Evolutionary conservation across 768 basidiomycete genomes (phyloP).

Genomic region (Lactifluus rugatus): DNA sequence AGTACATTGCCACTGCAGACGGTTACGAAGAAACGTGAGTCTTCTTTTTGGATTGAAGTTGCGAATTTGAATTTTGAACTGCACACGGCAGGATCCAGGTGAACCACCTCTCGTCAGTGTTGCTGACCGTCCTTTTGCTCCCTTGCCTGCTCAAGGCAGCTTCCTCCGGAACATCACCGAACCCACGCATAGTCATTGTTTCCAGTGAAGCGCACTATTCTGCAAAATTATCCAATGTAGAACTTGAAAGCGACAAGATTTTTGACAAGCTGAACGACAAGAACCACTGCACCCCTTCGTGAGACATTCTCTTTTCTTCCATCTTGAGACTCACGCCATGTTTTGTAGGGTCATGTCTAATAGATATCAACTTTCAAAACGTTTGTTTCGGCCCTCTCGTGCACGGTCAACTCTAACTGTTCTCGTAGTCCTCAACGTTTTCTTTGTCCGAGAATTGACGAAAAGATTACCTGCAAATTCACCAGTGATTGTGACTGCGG

Average conservation of each 20-base stretch:
- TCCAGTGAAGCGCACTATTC: conserved; percentile 12
- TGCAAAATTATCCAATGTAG: neutral
- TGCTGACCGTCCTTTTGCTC: conserved; percentile 8
- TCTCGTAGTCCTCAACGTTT: conserved; percentile 10
- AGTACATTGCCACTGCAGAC: conserved; percentile 25
- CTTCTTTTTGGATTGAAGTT: neutral
- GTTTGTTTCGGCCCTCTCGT: neutral
- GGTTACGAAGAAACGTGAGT: conserved; percentile 26
- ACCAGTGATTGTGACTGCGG: conserved; percentile 13
- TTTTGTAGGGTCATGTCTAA: conserved; percentile 3
- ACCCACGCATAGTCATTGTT: conserved; percentile 15
- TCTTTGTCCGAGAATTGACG: conserved; percentile 15
- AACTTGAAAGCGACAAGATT: conserved; percentile 2
- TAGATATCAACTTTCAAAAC: conserved; percentile 11
- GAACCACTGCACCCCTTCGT: conserved; percentile 8
- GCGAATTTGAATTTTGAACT: neutral
- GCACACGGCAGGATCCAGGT: conserved; percentile 34
- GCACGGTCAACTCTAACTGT: neutral
- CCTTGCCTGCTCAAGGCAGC: conserved; percentile 13
- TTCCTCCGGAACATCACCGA: conserved; percentile 6
- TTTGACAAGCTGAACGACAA: conserved; percentile 6
- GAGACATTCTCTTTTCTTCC: neutral
- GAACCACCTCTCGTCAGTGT: conserved; percentile 25
- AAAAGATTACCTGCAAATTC: conserved; percentile 13
- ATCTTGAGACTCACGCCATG: neutral